Base-by-base conservation (phyloP, 2,329 filamentous ascomycete species). In the Fusarium illudens region DNA sequence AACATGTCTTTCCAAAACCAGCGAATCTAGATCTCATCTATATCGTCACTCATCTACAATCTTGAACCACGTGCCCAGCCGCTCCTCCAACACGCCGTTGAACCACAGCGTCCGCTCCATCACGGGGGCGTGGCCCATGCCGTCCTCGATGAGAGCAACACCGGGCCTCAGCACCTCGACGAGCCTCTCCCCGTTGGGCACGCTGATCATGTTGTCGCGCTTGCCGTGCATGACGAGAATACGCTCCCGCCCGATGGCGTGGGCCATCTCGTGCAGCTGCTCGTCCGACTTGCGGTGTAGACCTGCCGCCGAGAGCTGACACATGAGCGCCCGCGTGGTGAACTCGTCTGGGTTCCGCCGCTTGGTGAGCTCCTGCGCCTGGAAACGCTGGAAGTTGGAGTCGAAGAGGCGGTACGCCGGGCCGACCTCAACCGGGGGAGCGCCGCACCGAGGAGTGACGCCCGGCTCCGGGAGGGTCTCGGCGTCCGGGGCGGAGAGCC, bases 211-310 rank as follows among this genome's bases (percentile, higher is more conserved):
- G n/a, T 83, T 82, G 78, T 97, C 94, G 10, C 79, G 79, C 1
- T 86, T 89, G 8, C 94, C 94, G 78, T 97, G 93, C 69, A 95
- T 78, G 6, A 97, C 87, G 71, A 92, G 78, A 67, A 97, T 94
- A 30, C 93, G 82, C 67, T 90, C 86, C 55, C 92, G 84, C 0
- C 92, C 92, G 1, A 97, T 85, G 27, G 77, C 79, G 69, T 93
- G 88, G 0, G 84, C 91, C 51, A 96, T 81, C 66, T 84, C 80
- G 12, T 46, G 63, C 19, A 75, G 66, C 54, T 75, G 73, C 33
- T 78, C 79, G 70, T 92, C 87, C 0, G 84, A 88, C 83, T 97
- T 97, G 78, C 87, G 81, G 78, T 97, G 94, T 86, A 92, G 92
- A 1, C 89, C 91, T 0, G 90, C 92, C 1, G 93, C 94, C 52